Evolutionary conservation across 768 basidiomycete genomes (phyloP).

Genomic region (Lentinula sp.): DNA sequence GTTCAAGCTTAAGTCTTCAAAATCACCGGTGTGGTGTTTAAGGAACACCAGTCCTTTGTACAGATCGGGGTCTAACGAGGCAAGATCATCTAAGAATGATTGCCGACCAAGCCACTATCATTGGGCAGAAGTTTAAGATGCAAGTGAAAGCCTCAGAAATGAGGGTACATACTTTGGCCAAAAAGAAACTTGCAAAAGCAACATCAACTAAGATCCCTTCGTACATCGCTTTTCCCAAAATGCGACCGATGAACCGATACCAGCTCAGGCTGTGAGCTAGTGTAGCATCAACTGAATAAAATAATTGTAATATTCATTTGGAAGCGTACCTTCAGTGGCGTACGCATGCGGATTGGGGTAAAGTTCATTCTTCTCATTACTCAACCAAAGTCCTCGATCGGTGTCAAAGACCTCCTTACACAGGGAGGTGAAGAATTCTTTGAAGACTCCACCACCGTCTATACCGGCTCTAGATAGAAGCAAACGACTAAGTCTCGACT

Average conservation of each 20-base stretch:
- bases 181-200: slow-evolving; percentile 92
- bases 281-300: background rate
- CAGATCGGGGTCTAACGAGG: slow-evolving; percentile 85
- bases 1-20: slow-evolving; percentile 84
- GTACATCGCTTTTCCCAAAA: slow-evolving; percentile 94
- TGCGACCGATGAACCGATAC: slow-evolving; percentile 91
- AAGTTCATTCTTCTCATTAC: slow-evolving; percentile 85
- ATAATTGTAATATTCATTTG: background rate
- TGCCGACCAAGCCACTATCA: slow-evolving; percentile 85
- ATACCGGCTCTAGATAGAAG: slow-evolving; percentile 65
- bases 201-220: slow-evolving; percentile 95
- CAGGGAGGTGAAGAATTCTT: slow-evolving; percentile 92
- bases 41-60: slow-evolving; percentile 90
- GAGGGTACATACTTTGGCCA: slow-evolving; percentile 57
- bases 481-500: background rate
- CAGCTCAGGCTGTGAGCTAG: slow-evolving; percentile 81
- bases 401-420: slow-evolving; percentile 94
- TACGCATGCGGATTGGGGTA: slow-evolving; percentile 94
- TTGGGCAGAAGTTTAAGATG: background rate
- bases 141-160: background rate
- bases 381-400: slow-evolving; percentile 90
- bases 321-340: slow-evolving; percentile 71
- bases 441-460: slow-evolving; percentile 96
- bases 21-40: slow-evolving; percentile 84
- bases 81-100: slow-evolving; percentile 88